A percentile compares a stretch with the other conserved stretches of the same genome.
These are phyloP conservation scores for Pulveroboletus sp. DNA, from an alignment of 1,284 basidiomycete species.

Conservation along the genomic window DNA sequence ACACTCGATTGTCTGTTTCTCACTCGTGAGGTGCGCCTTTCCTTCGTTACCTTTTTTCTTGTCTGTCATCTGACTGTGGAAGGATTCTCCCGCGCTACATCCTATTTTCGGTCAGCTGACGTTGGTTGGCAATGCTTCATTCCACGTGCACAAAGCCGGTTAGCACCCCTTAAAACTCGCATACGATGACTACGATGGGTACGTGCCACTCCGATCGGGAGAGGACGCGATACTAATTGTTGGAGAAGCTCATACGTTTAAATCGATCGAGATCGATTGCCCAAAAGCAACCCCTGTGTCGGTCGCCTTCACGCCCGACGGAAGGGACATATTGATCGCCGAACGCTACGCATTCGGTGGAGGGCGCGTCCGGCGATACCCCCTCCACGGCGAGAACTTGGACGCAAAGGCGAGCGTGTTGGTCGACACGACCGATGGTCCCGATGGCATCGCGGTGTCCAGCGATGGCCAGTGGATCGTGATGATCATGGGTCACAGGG, in stretches of 20 bases:
- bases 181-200: background rate
- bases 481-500: background rate
- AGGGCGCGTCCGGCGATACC: background rate
- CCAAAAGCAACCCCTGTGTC: background rate
- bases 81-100: too few relatives aligned
- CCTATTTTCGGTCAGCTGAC: too few relatives aligned
- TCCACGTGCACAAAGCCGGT: too few relatives aligned
- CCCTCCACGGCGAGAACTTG: background rate
- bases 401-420: background rate
- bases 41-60: too few relatives aligned
- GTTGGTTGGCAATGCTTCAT: too few relatives aligned
- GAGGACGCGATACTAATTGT: background rate
- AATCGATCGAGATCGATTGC: slow-evolving; percentile 4
- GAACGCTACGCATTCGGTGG: background rate
- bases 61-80: too few relatives aligned
- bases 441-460: background rate
- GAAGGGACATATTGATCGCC: background rate
- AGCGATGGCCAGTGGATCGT: slow-evolving; percentile 8
- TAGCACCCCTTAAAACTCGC: background rate
- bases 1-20: too few relatives aligned
- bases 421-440: background rate
- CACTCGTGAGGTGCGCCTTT: too few relatives aligned
- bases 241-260: background rate
- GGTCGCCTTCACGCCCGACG: background rate
- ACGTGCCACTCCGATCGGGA: background rate